Evolutionary conservation across 2,329 filamentous ascomycete genomes (phyloP), one percentile per base, ranked within the genome.

Genomic region (Ceratocystis destructans): DNA sequence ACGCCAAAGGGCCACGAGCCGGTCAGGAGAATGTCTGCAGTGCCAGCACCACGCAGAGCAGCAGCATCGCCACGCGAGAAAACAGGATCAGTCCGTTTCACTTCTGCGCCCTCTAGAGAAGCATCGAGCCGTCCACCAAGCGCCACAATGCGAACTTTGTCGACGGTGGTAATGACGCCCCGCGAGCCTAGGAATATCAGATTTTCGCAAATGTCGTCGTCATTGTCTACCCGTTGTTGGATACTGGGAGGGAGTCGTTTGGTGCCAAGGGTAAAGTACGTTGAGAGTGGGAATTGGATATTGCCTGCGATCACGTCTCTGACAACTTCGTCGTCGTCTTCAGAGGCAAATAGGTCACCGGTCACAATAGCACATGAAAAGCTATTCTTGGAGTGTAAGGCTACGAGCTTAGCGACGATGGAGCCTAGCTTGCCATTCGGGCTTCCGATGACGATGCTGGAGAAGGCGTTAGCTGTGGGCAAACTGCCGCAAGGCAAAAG

Each of bases 121-220:
- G 82, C 80, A 71, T 89, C 85, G 1, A 90, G 77, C 44, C 80
- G 78, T 0, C 94, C 94, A 31, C 93, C 93, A 0, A 99, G 80
- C 0, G 89, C 81, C n/a, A 93, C 89, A 69, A 99, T 91, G 63
- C 88, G 86, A 59, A 97, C 80, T 1, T 92, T 93, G 70, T 96
- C 92, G 0, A 89, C 87, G 0, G 93, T 97, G 74, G 94, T 97
- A 64, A 90, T 87, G 15, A 87, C 86, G 69, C 89, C 90, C 71
- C 90, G 87, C 75, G 94, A 95, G 67, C 89, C 92, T 0, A 99
- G 83, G 72, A 88, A 96, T 75, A 90, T 89, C 10, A 99, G 82
- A 73, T 99, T 97, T n/a, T 87, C 82, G 73, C 91, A 96, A 20
- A 99, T 81, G 71, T 87, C 84, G 72, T 86, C 87, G 69, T 88